phyloP scores from a whole-genome alignment of 768 basidiomycete species.

The Erythrobasidium yunnanense region DNA sequence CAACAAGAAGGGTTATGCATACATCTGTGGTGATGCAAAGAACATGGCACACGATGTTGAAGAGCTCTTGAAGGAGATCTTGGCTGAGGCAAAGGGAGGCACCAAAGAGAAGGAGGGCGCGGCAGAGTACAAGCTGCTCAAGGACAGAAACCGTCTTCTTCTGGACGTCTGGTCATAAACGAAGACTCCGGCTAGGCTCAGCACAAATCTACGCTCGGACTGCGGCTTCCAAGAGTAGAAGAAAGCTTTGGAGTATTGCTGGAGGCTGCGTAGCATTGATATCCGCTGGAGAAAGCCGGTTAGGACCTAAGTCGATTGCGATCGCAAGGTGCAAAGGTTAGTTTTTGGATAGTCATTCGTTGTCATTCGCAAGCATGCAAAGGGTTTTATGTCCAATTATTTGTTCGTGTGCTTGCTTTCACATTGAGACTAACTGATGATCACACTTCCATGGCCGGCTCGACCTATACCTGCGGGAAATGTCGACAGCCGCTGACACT shows the following conservation, averaged over 20 bases:
- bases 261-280: no score
- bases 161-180: conserved; percentile 52
- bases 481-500: conserved; percentile 24
- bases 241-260: no score
- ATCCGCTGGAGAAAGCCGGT: no score
- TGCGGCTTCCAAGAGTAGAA: no score
- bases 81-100: conserved; percentile 91
- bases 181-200: no score
- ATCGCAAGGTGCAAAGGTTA: no score
- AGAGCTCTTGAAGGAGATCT: conserved; percentile 58
- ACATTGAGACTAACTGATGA: no score
- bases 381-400: no score
- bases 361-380: no score
- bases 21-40: conserved; percentile 47
- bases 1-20: conserved; percentile 78
- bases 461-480: conserved; percentile 13
- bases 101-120: conserved; percentile 72
- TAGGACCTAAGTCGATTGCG: no score
- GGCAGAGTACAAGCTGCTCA: conserved; percentile 85
- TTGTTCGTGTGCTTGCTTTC: no score
- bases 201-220: no score
- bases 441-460: neutral
- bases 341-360: neutral
- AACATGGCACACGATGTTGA: conserved; percentile 93
- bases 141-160: conserved; percentile 70